Evolutionary conservation across 352 stramenopile genomes (phyloP), one percentile per base, ranked within the genome.

Genomic region (Pythium brachiatum): DNA sequence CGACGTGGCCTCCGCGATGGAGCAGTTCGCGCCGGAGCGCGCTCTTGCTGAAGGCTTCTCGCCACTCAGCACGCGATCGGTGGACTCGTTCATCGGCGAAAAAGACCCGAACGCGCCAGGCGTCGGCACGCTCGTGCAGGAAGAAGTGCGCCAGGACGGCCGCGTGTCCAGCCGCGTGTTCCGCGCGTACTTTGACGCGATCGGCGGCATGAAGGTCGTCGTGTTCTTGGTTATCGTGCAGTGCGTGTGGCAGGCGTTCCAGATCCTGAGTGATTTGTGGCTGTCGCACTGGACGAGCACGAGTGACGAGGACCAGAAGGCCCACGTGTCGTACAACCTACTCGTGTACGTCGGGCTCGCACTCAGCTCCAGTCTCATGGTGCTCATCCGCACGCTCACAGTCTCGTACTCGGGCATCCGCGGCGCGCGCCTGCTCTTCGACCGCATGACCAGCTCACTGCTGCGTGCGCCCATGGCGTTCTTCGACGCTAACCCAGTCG

Each of bases 401-500:
- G 78, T 90, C 15, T 85, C 79, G 34, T 61, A 74, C 43, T 70
- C 71, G 15, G 84, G 83, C 31, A 72, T 94, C 44, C 74, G 75
- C 11, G 81, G 75, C 54, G 76, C 83, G 8, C 74, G 78, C 32
- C 70, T 73, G 56, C 69, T 98, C 2, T 97, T 98, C 68, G 71
- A 98, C 55, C 70, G 84, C 36, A 75, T 98, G 41, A 89, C 90
- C 23, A 72, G 76, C 9, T 85, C 86, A 25, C 88, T 98, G 31
- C 69, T 98, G 27, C 69, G 79, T 25, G 93, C 94, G 16, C 92
- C 92, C n/a, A 86, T 98, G 67, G 66, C 81, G 25, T 98, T 98
- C 71, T 98, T 98, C 70, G 93, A 98, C 75, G 91, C 88, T 8
- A 97, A 94, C 62, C 90, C 89, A 0, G 57, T 90, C 20, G 91